Conservation (phyloP, 768 basidiomycete species). For the Hygrocybe coccinea region DNA sequence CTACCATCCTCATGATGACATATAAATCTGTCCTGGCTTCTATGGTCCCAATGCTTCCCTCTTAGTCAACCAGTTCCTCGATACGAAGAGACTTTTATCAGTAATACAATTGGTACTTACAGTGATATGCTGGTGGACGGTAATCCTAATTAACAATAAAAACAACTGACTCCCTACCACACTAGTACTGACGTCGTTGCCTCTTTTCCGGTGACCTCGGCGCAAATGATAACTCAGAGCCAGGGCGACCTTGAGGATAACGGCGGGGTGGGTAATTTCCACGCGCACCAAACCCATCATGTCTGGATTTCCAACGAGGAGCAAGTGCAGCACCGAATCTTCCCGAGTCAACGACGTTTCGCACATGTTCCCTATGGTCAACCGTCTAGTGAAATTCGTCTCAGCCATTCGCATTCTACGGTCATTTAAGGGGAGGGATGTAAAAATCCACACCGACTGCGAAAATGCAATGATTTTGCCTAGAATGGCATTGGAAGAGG, state of each 20-base stretch:
- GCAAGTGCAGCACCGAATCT: background rate
- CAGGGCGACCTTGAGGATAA: no score
- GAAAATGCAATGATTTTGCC: conserved; percentile 24
- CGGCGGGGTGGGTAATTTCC: no score
- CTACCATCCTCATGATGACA: background rate
- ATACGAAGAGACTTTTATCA: no score
- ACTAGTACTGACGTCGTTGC: no score
- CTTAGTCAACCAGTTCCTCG: no score
- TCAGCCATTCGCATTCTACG: background rate
- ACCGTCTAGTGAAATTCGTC: conserved; percentile 6
- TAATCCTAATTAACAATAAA: no score
- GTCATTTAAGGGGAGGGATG: background rate
- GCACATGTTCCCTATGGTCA: conserved; percentile 9
- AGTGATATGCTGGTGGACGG: no score
- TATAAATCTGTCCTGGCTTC: background rate
- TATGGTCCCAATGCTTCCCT: no score
- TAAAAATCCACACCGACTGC: conserved; percentile 15
- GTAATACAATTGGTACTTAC: no score
- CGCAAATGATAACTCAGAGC: no score
- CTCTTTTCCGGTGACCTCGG: no score
- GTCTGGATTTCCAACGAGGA: background rate
- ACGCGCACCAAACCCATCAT: background rate
- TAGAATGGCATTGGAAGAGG: conserved; percentile 19
- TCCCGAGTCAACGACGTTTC: conserved; percentile 6
- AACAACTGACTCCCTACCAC: no score